Percentiles rank a stretch among this genome's conserved stretches.
Evolutionary conservation across 116 monocot genomes (phyloP).

Genomic region (Papilionanthe hybrid): DNA sequence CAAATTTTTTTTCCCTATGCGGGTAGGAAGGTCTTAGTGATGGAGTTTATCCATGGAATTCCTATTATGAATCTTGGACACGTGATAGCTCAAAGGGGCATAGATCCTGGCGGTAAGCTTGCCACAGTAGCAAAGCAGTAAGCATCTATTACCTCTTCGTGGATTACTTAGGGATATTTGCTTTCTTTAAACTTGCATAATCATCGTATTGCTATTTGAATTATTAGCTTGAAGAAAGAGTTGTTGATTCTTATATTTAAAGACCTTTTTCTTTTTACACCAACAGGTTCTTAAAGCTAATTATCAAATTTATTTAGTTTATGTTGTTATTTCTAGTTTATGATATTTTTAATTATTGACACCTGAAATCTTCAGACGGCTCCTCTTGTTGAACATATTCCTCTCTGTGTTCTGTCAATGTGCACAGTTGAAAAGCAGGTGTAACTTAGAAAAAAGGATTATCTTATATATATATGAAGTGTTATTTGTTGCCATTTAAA

Average conservation of each 20-base stretch:
- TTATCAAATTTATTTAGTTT: not conserved
- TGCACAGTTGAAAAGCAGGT: not conserved
- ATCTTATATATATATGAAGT: not conserved
- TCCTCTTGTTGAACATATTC: too few relatives aligned
- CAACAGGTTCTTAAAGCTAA: not conserved
- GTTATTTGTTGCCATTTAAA: not conserved
- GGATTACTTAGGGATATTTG: too few relatives aligned
- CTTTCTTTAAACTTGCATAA: not conserved
- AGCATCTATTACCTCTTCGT: constrained; percentile 15
- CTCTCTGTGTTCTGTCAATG: too few relatives aligned
- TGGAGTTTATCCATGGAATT: constrained; percentile 66
- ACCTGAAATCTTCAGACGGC: not conserved
- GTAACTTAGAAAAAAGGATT: not conserved
- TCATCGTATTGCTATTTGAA: not conserved
- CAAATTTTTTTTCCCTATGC: constrained; percentile 8
- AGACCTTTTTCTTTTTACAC: not conserved
- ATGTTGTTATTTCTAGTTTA: not conserved
- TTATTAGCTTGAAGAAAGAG: not conserved
- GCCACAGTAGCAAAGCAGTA: constrained; percentile 76
- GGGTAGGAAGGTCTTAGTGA: constrained; percentile 77
- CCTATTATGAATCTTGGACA: constrained; percentile 12
- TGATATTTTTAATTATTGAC: not conserved
- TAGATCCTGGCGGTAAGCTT: constrained; percentile 79
- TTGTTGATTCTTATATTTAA: not conserved
- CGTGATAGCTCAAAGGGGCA: constrained; percentile 74